phyloP scores from a whole-genome alignment of 169 alveolate genomes.

The Eimeria brunetti region DNA sequence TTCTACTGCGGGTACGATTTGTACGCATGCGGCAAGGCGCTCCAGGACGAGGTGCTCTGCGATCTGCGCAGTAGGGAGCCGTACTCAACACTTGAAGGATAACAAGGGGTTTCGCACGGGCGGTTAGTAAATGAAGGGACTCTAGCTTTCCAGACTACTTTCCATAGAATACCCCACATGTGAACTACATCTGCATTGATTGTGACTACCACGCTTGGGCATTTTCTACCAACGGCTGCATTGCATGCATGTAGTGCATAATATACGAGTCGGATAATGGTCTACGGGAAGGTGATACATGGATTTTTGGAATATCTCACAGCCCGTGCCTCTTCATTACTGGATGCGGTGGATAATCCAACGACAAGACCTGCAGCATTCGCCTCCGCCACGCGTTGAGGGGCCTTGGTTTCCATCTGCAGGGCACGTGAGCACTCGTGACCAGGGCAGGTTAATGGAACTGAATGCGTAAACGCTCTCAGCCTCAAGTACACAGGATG shows the following conservation, averaged over 20 bases:
- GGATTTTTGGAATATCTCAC: background rate
- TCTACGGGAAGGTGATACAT: background rate
- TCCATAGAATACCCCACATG: background rate
- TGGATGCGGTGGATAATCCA: slow-evolving; percentile 51
- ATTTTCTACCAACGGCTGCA: background rate
- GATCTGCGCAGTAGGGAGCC: slow-evolving; percentile 28
- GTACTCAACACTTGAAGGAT: background rate
- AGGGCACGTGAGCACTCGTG: slow-evolving; percentile 57
- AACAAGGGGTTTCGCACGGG: background rate
- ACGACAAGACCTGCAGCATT: slow-evolving; percentile 13
- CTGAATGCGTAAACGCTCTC: background rate
- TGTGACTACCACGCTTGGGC: background rate
- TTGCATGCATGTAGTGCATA: background rate
- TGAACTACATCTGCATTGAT: background rate
- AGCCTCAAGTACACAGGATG: background rate
- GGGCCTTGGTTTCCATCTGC: slow-evolving; percentile 39
- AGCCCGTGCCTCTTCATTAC: slow-evolving; percentile 45
- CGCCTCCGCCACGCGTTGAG: slow-evolving; percentile 29
- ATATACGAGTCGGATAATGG: background rate
- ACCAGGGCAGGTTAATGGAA: background rate
- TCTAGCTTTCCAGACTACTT: background rate
- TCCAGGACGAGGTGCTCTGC: slow-evolving; percentile 63
- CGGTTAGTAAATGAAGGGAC: background rate
- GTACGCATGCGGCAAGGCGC: slow-evolving; percentile 81
- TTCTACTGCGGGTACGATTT: slow-evolving; percentile 75